Conservation (phyloP, 2,329 filamentous ascomycete species). For the Arthrobotrys megalospora region DNA sequence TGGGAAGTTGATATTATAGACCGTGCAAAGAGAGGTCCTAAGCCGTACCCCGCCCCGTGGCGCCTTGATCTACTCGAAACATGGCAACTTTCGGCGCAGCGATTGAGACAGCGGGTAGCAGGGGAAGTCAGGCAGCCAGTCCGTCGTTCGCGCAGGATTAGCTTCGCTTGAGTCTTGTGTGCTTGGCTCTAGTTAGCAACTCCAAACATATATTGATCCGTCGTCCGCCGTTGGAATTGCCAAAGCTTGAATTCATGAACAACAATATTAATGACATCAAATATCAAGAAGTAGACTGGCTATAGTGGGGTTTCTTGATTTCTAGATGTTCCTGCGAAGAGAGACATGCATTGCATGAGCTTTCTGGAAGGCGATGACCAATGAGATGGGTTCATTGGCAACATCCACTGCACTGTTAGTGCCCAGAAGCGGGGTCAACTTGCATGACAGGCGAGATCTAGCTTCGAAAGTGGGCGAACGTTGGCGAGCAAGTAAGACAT, state of each 20-base stretch:
- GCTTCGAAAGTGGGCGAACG: slow-evolving; percentile 5
- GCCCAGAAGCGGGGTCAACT: slow-evolving; percentile 24
- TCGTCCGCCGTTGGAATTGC: not conserved
- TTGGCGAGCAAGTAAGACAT: slow-evolving; percentile 21
- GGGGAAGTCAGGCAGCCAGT: slow-evolving; percentile 49
- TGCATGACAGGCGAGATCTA: slow-evolving; percentile 20
- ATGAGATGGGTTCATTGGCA: slow-evolving; percentile 15
- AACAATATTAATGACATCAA: not conserved
- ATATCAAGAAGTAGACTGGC: not conserved
- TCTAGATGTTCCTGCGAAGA: slow-evolving; percentile 40
- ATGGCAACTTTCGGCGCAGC: slow-evolving; percentile 46
- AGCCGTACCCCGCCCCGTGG: slow-evolving; percentile 16
- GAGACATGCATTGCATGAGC: slow-evolving; percentile 51
- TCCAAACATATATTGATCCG: not conserved
- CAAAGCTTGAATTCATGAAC: not conserved
- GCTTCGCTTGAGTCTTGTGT: slow-evolving; percentile 22
- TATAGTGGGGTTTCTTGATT: not conserved
- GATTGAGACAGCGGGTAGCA: slow-evolving; percentile 53
- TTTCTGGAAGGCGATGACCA: slow-evolving; percentile 29
- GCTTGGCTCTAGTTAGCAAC: slow-evolving; percentile 26
- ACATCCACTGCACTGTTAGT: slow-evolving; percentile 25
- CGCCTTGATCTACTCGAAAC: slow-evolving; percentile 36
- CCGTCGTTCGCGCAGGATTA: slow-evolving; percentile 28
- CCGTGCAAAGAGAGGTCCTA: slow-evolving; percentile 15
- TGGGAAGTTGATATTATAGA: slow-evolving; percentile 34